phyloP scores from a whole-genome alignment of 2,329 filamentous ascomycete species.

The Epichloe gansuensis region DNA sequence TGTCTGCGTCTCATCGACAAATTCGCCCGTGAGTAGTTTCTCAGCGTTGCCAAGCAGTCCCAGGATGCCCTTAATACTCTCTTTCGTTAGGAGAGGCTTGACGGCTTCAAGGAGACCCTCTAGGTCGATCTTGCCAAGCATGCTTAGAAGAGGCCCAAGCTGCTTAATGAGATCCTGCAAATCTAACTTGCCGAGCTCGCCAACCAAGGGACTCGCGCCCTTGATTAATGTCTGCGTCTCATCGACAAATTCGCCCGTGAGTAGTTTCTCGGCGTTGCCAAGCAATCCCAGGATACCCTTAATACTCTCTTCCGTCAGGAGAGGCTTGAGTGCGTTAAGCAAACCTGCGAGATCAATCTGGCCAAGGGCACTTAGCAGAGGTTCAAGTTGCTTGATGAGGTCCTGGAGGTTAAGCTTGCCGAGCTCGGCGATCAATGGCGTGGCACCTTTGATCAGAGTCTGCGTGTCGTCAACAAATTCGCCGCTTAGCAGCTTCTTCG shows the following conservation, averaged over 20 bases:
- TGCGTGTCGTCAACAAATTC: conserved; percentile 16
- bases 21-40: conserved; percentile 14
- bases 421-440: conserved; percentile 14
- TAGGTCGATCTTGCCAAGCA: conserved; percentile 20
- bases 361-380: conserved; percentile 18
- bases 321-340: conserved; percentile 14
- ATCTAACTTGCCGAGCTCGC: conserved; percentile 12
- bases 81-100: conserved; percentile 14
- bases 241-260: conserved; percentile 17
- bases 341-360: conserved; percentile 21
- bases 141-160: conserved; percentile 18
- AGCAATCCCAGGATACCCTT: conserved; percentile 20
- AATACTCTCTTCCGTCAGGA: conserved; percentile 17
- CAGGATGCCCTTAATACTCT: conserved; percentile 19
- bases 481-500: conserved; percentile 16
- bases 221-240: conserved; percentile 16
- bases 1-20: conserved; percentile 16
- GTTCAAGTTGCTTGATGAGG: conserved; percentile 15
- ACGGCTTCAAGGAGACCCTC: conserved; percentile 17
- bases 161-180: conserved; percentile 15
- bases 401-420: conserved; percentile 13
- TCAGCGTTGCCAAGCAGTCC: conserved; percentile 19
- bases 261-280: conserved; percentile 16
- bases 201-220: conserved; percentile 16
- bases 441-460: conserved; percentile 20